phyloP scores from a whole-genome alignment of 495 filamentous ascomycete species.

The Letharia columbiana region DNA sequence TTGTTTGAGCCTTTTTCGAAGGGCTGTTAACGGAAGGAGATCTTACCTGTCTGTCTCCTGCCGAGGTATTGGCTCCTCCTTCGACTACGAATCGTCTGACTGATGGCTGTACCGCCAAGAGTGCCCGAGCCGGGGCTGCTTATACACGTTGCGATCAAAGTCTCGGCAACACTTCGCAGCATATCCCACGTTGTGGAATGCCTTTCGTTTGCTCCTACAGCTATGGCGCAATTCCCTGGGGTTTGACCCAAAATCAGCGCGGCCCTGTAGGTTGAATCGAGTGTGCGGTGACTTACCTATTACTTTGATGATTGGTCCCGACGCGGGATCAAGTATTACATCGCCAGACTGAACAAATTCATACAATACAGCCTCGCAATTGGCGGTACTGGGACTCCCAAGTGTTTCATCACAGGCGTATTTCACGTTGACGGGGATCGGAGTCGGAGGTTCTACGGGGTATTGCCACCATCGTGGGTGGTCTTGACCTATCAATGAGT shows the following conservation, averaged over 20 bases:
- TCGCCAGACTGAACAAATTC: constrained; percentile 4
- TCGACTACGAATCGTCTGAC: not conserved
- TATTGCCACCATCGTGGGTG: constrained; percentile 7
- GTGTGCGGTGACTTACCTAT: not conserved
- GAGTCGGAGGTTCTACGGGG: constrained; percentile 4
- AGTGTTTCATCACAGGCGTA: not conserved
- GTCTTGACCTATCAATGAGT: too few relatives aligned
- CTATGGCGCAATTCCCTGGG: constrained; percentile 11
- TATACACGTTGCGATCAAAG: not conserved
- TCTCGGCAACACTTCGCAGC: constrained; percentile 10
- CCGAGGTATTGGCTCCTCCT: not conserved
- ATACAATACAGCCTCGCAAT: constrained; percentile 10
- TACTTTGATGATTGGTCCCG: not conserved
- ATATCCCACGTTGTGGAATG: constrained; percentile 10
- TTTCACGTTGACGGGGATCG: constrained; percentile 7
- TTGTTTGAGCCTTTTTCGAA: not conserved
- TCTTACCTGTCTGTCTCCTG: constrained; percentile 2
- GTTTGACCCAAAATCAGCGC: not conserved
- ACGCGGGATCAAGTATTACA: constrained; percentile 1
- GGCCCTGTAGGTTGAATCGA: too few relatives aligned
- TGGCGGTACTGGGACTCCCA: constrained; percentile 9
- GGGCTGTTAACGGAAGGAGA: not conserved
- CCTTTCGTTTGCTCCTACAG: constrained; percentile 6
- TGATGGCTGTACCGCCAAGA: constrained; percentile 7
- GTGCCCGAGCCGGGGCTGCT: not conserved